Evolutionary conservation across 306 rosid genomes (phyloP).

Genomic region (Quercus berberidifolia): DNA sequence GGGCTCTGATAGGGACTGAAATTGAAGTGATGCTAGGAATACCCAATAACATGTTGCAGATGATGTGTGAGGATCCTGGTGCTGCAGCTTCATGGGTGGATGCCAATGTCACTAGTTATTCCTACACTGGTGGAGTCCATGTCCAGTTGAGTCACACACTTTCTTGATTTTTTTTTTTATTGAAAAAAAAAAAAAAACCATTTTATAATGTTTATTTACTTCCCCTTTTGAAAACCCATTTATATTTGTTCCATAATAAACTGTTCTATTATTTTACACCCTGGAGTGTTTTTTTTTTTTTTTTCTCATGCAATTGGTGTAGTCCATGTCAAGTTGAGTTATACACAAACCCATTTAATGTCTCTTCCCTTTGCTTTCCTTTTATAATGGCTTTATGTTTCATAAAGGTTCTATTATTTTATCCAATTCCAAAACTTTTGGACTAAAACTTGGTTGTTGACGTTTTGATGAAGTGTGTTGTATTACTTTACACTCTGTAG

Average conservation of each 20-base stretch:
- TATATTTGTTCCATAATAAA: neutral
- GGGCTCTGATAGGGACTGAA: constrained; percentile 64
- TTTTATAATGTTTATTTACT: neutral
- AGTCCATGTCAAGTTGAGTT: too few species aligned
- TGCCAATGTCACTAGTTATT: constrained; percentile 71
- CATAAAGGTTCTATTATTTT: too few species aligned
- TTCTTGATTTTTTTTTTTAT: neutral
- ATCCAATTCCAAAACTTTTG: too few species aligned
- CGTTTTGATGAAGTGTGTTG: too few species aligned
- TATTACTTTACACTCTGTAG: too few species aligned
- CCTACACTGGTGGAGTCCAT: constrained; percentile 73
- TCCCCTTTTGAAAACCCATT: neutral
- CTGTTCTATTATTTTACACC: constrained; percentile 2
- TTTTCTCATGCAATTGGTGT: too few species aligned
- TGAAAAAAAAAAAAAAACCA: too few species aligned
- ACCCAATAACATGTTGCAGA: constrained; percentile 72
- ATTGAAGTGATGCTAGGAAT: constrained; percentile 88
- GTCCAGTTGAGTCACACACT: constrained; percentile 68
- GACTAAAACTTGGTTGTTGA: too few species aligned
- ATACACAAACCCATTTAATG: too few species aligned
- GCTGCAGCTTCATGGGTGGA: constrained; percentile 87
- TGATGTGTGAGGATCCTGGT: constrained; percentile 47
- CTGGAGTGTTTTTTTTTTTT: too few species aligned
- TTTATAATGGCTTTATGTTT: too few species aligned
- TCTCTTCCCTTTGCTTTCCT: too few species aligned